phyloP scores from a whole-genome alignment of 495 filamentous ascomycete species.

The Neurospora sp. region DNA sequence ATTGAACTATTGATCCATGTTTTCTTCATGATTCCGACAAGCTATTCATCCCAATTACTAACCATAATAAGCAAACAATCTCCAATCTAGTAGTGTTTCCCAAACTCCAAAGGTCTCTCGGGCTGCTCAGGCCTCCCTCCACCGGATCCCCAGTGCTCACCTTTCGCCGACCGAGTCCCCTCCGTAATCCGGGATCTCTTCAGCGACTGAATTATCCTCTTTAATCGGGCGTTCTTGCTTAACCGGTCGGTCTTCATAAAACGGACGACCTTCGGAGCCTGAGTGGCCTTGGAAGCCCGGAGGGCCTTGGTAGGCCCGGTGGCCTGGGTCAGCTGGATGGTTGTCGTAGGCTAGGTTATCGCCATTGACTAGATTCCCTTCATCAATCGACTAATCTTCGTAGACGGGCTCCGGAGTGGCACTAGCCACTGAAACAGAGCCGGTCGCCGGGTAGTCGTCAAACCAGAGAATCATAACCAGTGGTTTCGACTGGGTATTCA shows the following conservation, averaged over 20 bases:
- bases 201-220: background rate
- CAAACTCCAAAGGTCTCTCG: background rate
- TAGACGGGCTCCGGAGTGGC: no score
- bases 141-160: background rate
- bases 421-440: no score
- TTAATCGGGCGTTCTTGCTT: background rate
- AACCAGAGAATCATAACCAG: no score
- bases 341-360: no score
- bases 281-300: no score
- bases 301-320: no score
- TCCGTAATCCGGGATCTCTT: background rate
- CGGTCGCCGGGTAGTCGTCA: no score
- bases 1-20: background rate
- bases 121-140: background rate
- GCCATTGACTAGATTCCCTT: no score
- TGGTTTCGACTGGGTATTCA: no score
- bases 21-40: background rate
- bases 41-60: background rate
- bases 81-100: background rate
- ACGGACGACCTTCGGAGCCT: no score
- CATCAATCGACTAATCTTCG: no score
- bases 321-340: no score
- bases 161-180: background rate
- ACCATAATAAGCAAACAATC: background rate
- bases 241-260: background rate